Percentiles rank a stretch among this genome's conserved stretches.
Conservation (phyloP, 495 filamentous ascomycete genomes). For the Penicillium lagena region DNA sequence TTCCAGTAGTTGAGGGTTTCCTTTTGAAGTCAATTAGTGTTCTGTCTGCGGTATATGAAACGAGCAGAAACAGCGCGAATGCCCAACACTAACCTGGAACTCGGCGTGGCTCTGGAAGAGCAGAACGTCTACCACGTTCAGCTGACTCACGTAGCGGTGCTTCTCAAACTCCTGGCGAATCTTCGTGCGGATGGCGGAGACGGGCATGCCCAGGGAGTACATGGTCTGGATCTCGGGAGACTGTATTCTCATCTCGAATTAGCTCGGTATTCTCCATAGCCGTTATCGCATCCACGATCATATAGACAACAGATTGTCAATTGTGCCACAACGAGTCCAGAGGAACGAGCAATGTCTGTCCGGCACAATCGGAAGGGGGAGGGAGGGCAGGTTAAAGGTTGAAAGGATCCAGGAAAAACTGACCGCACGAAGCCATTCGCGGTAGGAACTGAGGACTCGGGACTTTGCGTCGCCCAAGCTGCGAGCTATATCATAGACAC, state of each 20-base stretch:
- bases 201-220: constrained; percentile 86
- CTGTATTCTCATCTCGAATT: constrained; percentile 42
- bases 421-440: constrained; percentile 92
- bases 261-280: constrained; percentile 3
- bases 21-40: constrained; percentile 29
- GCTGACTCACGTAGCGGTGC: constrained; percentile 86
- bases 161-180: constrained; percentile 96
- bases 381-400: no score
- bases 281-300: neutral
- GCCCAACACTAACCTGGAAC: constrained; percentile 58
- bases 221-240: constrained; percentile 93
- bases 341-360: no score
- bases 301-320: neutral
- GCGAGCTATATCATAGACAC: constrained; percentile 48
- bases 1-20: constrained; percentile 99
- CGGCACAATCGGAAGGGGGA: no score
- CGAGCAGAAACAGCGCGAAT: no score
- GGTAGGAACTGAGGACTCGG: constrained; percentile 78
- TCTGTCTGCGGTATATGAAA: no score
- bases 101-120: constrained; percentile 82
- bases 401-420: constrained; percentile 28
- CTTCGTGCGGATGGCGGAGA: constrained; percentile 84
- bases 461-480: constrained; percentile 81
- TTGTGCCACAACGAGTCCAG: no score
- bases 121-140: constrained; percentile 80